Evolutionary conservation across 169 alveolate species (phyloP), one percentile per base, ranked within the genome.

Genomic region (Besnoitia besnoiti): DNA sequence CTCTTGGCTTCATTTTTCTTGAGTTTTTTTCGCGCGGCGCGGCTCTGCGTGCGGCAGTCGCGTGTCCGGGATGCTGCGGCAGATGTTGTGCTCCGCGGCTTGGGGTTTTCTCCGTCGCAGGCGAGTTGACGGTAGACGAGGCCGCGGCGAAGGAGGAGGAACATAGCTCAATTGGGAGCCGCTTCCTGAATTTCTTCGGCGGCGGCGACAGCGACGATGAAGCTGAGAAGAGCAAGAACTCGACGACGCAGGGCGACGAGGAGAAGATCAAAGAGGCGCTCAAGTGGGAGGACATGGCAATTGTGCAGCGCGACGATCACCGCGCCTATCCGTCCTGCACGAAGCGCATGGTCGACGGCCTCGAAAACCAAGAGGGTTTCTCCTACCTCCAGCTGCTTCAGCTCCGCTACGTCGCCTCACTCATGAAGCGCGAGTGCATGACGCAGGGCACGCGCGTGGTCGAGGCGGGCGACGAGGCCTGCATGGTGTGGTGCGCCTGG

Each of bases 221-320:
- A 39, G 61, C 40, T 61, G 49, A 77, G 73, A 8, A 62, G 47
- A 67, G 61, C 82, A 37, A 88, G 51, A 12, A n/a, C 12, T 30
- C 44, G 51, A 30, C 49, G 51, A 37, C 62, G n/a, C 47, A 59
- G 35, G 91, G 88, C 55, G 91, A 73, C 40, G 91, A 47, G 33
- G 89, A 91, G 79, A 84, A 84, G 51, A 91, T 77, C 87, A 7
- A 42, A 4, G 87, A 77, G 87, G 87, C 94, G 55, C 85, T 91
- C 59, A 82, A 55, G 21, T 91, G 39, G 46, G 94, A 91, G 24
- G 94, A 91, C 46, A 89, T 90, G 21, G 94, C 94, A 30, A 90
- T 91, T 30, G 94, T 91, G 51, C 94, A 91, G 82, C 76, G 94
- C 27, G 94, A 91, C 40, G 94, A 91, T 39, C 94, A 91, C 82